These are phyloP conservation scores for Wakefieldia striispora DNA, from an alignment of 768 basidiomycete genomes.

Conservation along the genomic window DNA sequence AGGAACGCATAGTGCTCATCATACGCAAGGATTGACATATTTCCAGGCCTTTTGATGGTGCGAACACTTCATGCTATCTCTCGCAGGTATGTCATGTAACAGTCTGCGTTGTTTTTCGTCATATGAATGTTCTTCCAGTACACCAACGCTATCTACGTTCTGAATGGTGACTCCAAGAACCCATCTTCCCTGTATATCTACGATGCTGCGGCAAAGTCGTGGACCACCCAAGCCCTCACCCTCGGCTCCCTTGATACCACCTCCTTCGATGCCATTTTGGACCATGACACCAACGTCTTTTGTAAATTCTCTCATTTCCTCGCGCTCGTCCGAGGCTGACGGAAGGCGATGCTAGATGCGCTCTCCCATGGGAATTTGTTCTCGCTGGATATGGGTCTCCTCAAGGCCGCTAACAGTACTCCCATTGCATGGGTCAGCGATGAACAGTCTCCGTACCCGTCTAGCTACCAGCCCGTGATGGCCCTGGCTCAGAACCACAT, in stretches of 20 bases:
- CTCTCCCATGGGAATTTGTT: conserved; percentile 64
- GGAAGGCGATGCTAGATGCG: conserved; percentile 48
- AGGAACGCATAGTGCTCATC: conserved; percentile 28
- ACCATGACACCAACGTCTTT: conserved; percentile 93
- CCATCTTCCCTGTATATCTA: conserved; percentile 77
- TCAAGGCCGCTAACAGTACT: conserved; percentile 58
- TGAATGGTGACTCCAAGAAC: conserved; percentile 72
- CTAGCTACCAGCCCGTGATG: conserved; percentile 68
- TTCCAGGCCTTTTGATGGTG: conserved; percentile 61
- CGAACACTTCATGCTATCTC: conserved; percentile 68
- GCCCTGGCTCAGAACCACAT: conserved; percentile 86
- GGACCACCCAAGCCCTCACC: conserved; percentile 71
- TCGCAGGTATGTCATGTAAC: conserved; percentile 46
- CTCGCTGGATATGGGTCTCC: conserved; percentile 64
- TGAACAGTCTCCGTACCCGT: conserved; percentile 53
- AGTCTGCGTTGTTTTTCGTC: not conserved
- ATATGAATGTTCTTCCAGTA: conserved; percentile 46
- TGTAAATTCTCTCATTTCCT: conserved; percentile 39
- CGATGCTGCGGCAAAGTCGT: conserved; percentile 66
- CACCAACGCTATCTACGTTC: conserved; percentile 81
- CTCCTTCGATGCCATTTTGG: conserved; percentile 71
- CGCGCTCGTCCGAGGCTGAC: conserved; percentile 2
- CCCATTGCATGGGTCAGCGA: conserved; percentile 66
- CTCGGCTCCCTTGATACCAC: conserved; percentile 57
- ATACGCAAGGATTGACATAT: not conserved